phyloP scores from a whole-genome alignment of 1,284 basidiomycete genomes.

The Ganoderma lucidum region DNA sequence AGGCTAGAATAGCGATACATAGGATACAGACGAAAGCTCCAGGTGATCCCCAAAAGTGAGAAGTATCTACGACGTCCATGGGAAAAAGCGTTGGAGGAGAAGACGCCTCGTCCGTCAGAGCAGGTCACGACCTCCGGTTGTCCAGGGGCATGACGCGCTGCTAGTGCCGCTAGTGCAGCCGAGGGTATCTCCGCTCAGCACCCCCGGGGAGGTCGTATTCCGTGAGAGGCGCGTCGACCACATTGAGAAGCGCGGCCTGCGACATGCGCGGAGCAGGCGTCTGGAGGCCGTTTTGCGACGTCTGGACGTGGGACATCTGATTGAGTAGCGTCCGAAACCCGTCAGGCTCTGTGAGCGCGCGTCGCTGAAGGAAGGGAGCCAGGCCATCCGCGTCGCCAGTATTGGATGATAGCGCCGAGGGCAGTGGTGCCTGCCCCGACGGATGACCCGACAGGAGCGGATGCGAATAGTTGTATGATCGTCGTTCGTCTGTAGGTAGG shows the following conservation, averaged over 20 bases:
- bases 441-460: constrained; percentile 49
- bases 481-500: constrained; percentile 51
- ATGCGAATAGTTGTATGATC: constrained; percentile 55
- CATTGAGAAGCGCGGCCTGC: constrained; percentile 24
- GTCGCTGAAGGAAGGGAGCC: constrained; percentile 47
- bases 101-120: constrained; percentile 12
- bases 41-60: constrained; percentile 28
- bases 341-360: constrained; percentile 60
- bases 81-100: constrained; percentile 16
- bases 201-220: constrained; percentile 29
- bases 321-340: constrained; percentile 46
- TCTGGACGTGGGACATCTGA: constrained; percentile 27
- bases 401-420: constrained; percentile 38
- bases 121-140: background rate
- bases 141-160: constrained; percentile 7
- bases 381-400: constrained; percentile 32
- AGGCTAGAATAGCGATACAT: constrained; percentile 32
- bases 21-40: constrained; percentile 29
- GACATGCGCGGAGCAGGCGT: constrained; percentile 29
- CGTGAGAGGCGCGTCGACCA: constrained; percentile 21
- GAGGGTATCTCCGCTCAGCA: constrained; percentile 31
- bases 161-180: constrained; percentile 27
- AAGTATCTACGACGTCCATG: constrained; percentile 29
- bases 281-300: constrained; percentile 27
- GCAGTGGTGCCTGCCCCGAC: constrained; percentile 39